Conservation (phyloP, 257 asterid species). For the Forsythia viridissima region DNA sequence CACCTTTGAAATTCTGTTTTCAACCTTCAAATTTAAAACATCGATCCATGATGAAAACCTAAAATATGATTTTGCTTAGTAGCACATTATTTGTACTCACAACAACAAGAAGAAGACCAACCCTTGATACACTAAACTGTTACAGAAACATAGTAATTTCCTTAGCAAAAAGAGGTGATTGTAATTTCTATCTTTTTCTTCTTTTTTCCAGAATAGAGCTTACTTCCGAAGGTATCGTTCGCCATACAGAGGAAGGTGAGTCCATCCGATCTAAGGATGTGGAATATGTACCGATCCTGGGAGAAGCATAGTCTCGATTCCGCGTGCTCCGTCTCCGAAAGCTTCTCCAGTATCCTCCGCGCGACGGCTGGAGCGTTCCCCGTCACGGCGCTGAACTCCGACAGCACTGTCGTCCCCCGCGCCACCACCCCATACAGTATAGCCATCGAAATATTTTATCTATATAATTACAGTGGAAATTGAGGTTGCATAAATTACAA, state of each 20-base stretch:
- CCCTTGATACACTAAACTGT: not conserved
- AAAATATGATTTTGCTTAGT: not conserved
- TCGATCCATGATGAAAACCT: not conserved
- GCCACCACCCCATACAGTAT: conserved; percentile 90
- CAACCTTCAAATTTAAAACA: not conserved
- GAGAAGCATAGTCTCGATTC: conserved; percentile 94
- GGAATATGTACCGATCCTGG: conserved; percentile 95
- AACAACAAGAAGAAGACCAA: not conserved
- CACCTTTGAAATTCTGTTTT: not conserved
- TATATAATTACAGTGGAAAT: not conserved
- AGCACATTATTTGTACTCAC: not conserved
- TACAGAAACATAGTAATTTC: conserved; percentile 15
- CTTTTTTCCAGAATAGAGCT: conserved; percentile 16
- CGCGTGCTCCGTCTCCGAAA: conserved; percentile 52
- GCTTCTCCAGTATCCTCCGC: conserved; percentile 89
- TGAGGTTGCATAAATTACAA: not conserved
- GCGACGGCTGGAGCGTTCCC: conserved; percentile 94
- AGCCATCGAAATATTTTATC: conserved; percentile 56
- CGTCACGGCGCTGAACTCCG: conserved; percentile 97
- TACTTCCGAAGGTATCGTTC: conserved; percentile 91
- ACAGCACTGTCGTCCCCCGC: conserved; percentile 88
- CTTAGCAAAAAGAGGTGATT: conserved; percentile 8
- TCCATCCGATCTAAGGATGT: conserved; percentile 86
- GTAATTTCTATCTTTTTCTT: not conserved
- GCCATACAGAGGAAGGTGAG: conserved; percentile 97